phyloP scores from a whole-genome alignment of 2,329 filamentous ascomycete species.

The Stylonectria norvegica region DNA sequence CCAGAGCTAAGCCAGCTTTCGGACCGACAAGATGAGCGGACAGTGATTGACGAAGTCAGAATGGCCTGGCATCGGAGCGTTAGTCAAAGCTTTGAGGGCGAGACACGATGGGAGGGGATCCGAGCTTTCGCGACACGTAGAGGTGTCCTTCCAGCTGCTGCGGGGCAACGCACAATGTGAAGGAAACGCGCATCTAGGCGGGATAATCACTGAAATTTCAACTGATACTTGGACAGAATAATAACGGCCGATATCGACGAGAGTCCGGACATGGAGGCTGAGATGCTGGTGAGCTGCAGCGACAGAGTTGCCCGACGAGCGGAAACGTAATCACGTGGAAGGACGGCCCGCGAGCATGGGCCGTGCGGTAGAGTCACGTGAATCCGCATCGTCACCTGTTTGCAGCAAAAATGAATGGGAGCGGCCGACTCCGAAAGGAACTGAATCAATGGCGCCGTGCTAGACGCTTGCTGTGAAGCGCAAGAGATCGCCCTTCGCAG shows the following conservation, averaged over 20 bases:
- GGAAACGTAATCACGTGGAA: constrained; percentile 24
- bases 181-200: constrained; percentile 31
- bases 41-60: constrained; percentile 20
- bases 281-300: constrained; percentile 24
- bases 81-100: constrained; percentile 27
- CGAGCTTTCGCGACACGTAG: constrained; percentile 29
- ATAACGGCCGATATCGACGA: constrained; percentile 35
- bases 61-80: constrained; percentile 25
- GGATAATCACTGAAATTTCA: constrained; percentile 36
- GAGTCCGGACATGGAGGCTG: constrained; percentile 17
- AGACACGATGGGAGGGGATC: constrained; percentile 27
- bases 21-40: constrained; percentile 13
- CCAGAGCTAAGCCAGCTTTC: constrained; percentile 7
- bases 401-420: no score
- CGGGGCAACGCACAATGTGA: constrained; percentile 31
- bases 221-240: constrained; percentile 40
- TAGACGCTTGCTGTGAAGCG: no score
- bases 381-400: constrained; percentile 8
- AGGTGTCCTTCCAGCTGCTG: constrained; percentile 14
- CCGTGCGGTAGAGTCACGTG: constrained; percentile 25
- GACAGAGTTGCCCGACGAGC: constrained; percentile 16
- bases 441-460: no score
- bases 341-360: no score
- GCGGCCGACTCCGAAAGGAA: no score
- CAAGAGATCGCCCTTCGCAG: no score